Evolutionary conservation across 805 yeast species (phyloP).

Genomic region (Metschnikowia arizonensis): DNA sequence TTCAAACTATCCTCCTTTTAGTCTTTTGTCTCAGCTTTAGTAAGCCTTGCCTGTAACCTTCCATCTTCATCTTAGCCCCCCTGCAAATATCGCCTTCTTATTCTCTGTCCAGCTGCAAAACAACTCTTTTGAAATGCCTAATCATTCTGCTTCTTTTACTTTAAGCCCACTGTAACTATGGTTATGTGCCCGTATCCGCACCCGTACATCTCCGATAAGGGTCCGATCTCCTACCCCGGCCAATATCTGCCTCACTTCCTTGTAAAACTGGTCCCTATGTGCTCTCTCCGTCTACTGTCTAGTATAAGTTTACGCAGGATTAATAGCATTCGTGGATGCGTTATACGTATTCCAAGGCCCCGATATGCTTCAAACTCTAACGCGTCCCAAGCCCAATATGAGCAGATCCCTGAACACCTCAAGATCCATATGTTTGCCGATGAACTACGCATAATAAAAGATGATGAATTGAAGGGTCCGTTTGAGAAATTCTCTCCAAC

Average conservation of each 20-base stretch:
- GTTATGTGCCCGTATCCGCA: neutral
- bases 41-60: too few species aligned
- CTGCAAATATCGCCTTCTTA: too few species aligned
- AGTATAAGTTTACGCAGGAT: neutral
- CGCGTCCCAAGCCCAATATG: neutral
- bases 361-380: neutral
- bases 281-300: neutral
- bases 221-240: constrained; percentile 2
- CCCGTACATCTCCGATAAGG: constrained; percentile 7
- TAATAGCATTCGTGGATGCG: too few species aligned
- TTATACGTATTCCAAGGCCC: too few species aligned
- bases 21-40: too few species aligned
- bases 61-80: too few species aligned
- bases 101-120: too few species aligned
- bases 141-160: too few species aligned
- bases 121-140: too few species aligned
- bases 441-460: constrained; percentile 14
- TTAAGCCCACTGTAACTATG: too few species aligned
- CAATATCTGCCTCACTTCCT: neutral
- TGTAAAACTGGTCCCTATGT: neutral
- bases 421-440: constrained; percentile 18
- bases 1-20: too few species aligned
- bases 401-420: constrained; percentile 22
- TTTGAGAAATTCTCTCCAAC: constrained; percentile 9
- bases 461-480: constrained; percentile 14